phyloP scores from a whole-genome alignment of 805 yeast species.

The Isabelozyma pseudorhagii region DNA sequence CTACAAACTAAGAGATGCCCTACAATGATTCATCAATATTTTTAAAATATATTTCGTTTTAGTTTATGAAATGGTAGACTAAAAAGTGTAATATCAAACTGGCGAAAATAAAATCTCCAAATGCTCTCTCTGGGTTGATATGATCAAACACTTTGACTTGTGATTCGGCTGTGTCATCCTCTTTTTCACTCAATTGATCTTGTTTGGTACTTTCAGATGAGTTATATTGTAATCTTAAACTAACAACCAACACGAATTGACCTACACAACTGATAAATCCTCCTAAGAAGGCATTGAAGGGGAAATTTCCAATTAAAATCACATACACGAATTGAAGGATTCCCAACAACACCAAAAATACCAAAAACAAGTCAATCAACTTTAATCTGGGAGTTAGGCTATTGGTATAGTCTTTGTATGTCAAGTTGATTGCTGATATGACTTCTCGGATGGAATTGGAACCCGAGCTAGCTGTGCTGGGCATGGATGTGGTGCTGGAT shows the following conservation, averaged over 20 bases:
- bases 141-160: conserved; percentile 12
- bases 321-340: conserved; percentile 76
- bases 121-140: conserved; percentile 51
- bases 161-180: conserved; percentile 2
- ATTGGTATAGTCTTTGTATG: conserved; percentile 30
- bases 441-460: conserved; percentile 20
- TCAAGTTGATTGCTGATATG: conserved; percentile 25
- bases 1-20: too few species aligned
- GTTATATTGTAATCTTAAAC: conserved; percentile 68
- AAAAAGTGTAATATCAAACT: conserved; percentile 86
- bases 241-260: conserved; percentile 86
- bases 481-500: not conserved
- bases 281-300: conserved; percentile 94
- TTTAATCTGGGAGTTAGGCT: conserved; percentile 47
- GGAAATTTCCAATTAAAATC: conserved; percentile 79
- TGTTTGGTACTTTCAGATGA: conserved; percentile 11
- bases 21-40: too few species aligned
- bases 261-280: conserved; percentile 93
- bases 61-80: conserved; percentile 87
- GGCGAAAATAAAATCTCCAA: conserved; percentile 87
- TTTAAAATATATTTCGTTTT: conserved; percentile 6
- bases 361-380: conserved; percentile 75
- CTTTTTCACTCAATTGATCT: conserved; percentile 3
- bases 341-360: conserved; percentile 72
- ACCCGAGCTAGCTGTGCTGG: conserved; percentile 5